Percentiles rank a stretch among this genome's conserved stretches.
Conservation (phyloP, 768 basidiomycete genomes). For the Chlorophyllum brunneum region DNA sequence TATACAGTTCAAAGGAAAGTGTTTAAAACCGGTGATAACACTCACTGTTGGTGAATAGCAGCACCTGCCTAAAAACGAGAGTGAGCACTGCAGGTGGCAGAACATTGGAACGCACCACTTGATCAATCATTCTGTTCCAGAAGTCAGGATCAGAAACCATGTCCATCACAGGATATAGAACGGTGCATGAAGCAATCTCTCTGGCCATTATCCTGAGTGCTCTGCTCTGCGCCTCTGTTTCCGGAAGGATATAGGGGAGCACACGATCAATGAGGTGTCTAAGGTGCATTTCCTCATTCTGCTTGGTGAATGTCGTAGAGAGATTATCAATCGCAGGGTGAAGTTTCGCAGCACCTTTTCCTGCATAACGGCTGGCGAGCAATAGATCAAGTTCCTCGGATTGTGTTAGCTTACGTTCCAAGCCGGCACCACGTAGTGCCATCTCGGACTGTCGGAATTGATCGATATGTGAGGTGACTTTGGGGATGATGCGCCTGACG, state of each 20-base stretch:
- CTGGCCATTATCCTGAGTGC: conserved; percentile 70
- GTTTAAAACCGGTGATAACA: neutral
- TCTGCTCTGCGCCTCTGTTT: conserved; percentile 66
- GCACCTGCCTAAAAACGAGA: conserved; percentile 39
- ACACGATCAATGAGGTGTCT: conserved; percentile 64
- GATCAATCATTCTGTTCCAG: conserved; percentile 92
- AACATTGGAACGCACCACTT: conserved; percentile 59
- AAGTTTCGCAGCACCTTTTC: conserved; percentile 57
- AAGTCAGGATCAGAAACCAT: conserved; percentile 96
- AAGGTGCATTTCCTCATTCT: conserved; percentile 87
- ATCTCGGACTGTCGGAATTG: conserved; percentile 89
- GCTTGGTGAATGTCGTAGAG: conserved; percentile 84
- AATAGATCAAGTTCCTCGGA: conserved; percentile 88
- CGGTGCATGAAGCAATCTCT: conserved; percentile 79
- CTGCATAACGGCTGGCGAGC: conserved; percentile 78
- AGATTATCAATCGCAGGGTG: conserved; percentile 88
- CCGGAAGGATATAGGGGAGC: conserved; percentile 71
- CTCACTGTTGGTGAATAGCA: conserved; percentile 48
- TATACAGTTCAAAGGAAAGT: conserved; percentile 12
- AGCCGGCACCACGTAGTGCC: conserved; percentile 74
- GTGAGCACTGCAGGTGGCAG: neutral
- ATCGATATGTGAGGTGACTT: conserved; percentile 84
- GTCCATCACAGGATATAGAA: conserved; percentile 85
- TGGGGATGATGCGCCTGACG: conserved; percentile 85
- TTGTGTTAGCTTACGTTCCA: conserved; percentile 81